phyloP scores from a whole-genome alignment of 352 stramenopile species.

The Pythium utonaiense region DNA sequence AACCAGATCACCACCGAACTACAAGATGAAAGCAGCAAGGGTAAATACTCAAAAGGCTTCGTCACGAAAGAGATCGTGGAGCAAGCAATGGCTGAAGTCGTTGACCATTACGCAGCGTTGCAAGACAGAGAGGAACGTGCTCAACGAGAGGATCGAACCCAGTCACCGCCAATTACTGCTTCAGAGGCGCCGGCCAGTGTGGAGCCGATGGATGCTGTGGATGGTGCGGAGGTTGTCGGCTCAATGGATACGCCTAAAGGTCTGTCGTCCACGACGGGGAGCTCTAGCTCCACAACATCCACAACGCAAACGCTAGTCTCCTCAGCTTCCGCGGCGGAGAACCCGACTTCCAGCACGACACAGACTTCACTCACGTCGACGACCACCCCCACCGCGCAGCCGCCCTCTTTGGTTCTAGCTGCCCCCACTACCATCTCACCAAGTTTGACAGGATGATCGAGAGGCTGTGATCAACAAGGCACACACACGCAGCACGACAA shows the following conservation, averaged over 20 bases:
- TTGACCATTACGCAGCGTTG: constrained; percentile 35
- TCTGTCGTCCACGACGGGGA: neutral
- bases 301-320: too few species aligned
- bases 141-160: constrained; percentile 9
- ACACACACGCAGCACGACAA: neutral
- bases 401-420: too few species aligned
- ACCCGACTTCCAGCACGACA: too few species aligned
- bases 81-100: constrained; percentile 28
- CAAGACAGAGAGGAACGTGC: constrained; percentile 35
- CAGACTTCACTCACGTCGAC: too few species aligned
- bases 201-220: neutral
- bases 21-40: constrained; percentile 33
- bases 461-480: too few species aligned
- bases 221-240: neutral
- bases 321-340: too few species aligned
- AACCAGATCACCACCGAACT: constrained; percentile 49
- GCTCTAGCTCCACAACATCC: neutral
- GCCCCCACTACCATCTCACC: neutral
- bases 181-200: neutral
- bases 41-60: constrained; percentile 56
- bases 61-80: constrained; percentile 49
- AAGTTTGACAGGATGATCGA: too few species aligned
- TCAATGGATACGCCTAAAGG: too few species aligned
- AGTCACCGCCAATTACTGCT: neutral
- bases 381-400: too few species aligned